Evolutionary conservation across 73 alveolate genomes (phyloP).

Genomic region (Paraurostyla sp.): DNA sequence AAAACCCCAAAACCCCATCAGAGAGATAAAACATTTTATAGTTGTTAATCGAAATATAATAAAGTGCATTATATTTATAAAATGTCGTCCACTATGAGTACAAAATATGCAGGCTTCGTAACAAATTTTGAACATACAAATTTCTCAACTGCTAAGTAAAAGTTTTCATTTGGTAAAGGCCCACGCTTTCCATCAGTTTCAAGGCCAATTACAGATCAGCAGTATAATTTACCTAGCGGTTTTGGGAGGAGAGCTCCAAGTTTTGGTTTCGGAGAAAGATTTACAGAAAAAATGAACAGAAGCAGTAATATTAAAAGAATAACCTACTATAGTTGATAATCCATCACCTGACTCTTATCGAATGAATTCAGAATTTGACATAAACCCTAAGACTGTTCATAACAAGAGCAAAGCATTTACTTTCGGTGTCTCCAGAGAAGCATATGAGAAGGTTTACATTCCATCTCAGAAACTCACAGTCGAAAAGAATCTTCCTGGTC

Average conservation of each 20-base stretch:
- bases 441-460: constrained; percentile 54
- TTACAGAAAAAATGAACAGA: constrained; percentile 8
- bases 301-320: neutral
- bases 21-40: too few relatives aligned
- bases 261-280: constrained; percentile 51
- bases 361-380: constrained; percentile 16
- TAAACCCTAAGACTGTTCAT: neutral
- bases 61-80: neutral
- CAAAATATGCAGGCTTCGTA: constrained; percentile 15
- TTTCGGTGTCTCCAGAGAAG: constrained; percentile 69
- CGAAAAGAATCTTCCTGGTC: constrained; percentile 66
- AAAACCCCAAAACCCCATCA: too few relatives aligned
- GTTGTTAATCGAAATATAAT: constrained; percentile 13
- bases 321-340: neutral
- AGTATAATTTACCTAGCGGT: constrained; percentile 9
- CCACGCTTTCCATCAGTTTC: constrained; percentile 16
- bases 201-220: constrained; percentile 5
- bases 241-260: constrained; percentile 25
- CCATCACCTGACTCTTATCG: constrained; percentile 54
- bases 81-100: constrained; percentile 41
- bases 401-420: constrained; percentile 52
- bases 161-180: constrained; percentile 52
- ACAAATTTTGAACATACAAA: constrained; percentile 29
- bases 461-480: constrained; percentile 24
- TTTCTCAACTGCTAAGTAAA: constrained; percentile 57